Percentiles rank a stretch among this genome's conserved stretches.
phyloP scores from a whole-genome alignment of 495 filamentous ascomycete species.

The Oleoguttula mirabilis region DNA sequence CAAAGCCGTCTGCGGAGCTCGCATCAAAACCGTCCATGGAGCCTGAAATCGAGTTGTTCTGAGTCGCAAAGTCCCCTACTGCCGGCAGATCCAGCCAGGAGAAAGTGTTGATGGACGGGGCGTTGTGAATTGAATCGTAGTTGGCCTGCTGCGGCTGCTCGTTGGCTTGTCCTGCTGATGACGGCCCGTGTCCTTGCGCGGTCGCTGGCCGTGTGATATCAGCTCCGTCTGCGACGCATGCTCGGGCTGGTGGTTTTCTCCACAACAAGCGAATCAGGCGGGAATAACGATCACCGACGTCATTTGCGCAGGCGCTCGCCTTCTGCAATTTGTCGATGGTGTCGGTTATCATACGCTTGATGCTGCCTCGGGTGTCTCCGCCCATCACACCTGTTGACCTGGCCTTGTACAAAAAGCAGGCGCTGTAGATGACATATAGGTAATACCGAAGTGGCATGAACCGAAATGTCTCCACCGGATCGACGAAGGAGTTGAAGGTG shows the following conservation, averaged over 20 bases:
- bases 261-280: slow-evolving; percentile 17
- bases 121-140: slow-evolving; percentile 5
- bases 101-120: slow-evolving; percentile 17
- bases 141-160: not conserved
- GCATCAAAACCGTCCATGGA: slow-evolving; percentile 10
- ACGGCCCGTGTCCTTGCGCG: not conserved
- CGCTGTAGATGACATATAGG: slow-evolving; percentile 36
- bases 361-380: slow-evolving; percentile 9
- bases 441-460: slow-evolving; percentile 51
- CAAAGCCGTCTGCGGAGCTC: slow-evolving; percentile 5
- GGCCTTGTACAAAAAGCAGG: slow-evolving; percentile 20
- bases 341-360: slow-evolving; percentile 16
- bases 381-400: slow-evolving; percentile 18
- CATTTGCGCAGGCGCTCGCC: slow-evolving; percentile 18
- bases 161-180: not conserved
- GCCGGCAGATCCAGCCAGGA: slow-evolving; percentile 20
- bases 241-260: slow-evolving; percentile 11
- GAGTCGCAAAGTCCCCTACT: slow-evolving; percentile 18
- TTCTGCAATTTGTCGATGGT: slow-evolving; percentile 16
- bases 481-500: slow-evolving; percentile 42
- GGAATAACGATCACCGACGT: slow-evolving; percentile 18
- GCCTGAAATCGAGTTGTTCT: slow-evolving; percentile 12
- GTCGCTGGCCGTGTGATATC: not conserved
- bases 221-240: slow-evolving; percentile 1
- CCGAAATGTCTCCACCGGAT: slow-evolving; percentile 43